Percentiles rank a stretch among this genome's conserved stretches.
Conservation (phyloP, 1,139 yeast species). For the Candida sanyaensis region DNA sequence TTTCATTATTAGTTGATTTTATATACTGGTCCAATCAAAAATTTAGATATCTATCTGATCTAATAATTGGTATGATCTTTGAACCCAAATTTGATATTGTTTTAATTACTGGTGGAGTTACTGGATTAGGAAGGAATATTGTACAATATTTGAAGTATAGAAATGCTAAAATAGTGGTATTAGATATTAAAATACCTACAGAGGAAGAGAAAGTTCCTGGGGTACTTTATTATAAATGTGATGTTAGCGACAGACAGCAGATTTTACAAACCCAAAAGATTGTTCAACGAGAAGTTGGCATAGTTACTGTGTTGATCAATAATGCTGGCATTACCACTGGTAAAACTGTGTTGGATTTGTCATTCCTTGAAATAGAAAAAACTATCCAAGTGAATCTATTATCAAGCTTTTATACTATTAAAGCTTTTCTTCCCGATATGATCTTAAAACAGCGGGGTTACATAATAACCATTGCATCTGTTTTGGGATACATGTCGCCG, state of each 20-base stretch:
- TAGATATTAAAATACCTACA: slow-evolving; percentile 57
- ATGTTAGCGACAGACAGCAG: slow-evolving; percentile 55
- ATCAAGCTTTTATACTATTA: slow-evolving; percentile 69
- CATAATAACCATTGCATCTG: slow-evolving; percentile 78
- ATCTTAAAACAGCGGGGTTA: slow-evolving; percentile 63
- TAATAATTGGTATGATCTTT: slow-evolving; percentile 50
- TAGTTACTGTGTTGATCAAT: slow-evolving; percentile 67
- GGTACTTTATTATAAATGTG: slow-evolving; percentile 63
- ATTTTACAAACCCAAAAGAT: slow-evolving; percentile 36
- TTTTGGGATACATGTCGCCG: slow-evolving; percentile 82
- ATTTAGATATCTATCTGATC: slow-evolving; percentile 31
- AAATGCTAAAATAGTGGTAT: slow-evolving; percentile 55
- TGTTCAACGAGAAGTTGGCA: slow-evolving; percentile 55
- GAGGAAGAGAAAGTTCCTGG: slow-evolving; percentile 28
- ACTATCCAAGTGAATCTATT: slow-evolving; percentile 66
- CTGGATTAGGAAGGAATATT: slow-evolving; percentile 75
- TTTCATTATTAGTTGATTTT: slow-evolving; percentile 8
- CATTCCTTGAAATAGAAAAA: slow-evolving; percentile 58
- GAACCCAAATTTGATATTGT: slow-evolving; percentile 58
- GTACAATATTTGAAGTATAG: slow-evolving; percentile 44
- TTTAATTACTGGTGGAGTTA: slow-evolving; percentile 79
- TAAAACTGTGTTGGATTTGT: slow-evolving; percentile 52
- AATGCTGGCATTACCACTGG: slow-evolving; percentile 81
- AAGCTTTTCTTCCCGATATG: slow-evolving; percentile 76
- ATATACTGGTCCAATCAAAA: slow-evolving; percentile 27